Base-by-base conservation (phyloP, 2,329 filamentous ascomycete genomes). In the Sphaerulina musiva region DNA sequence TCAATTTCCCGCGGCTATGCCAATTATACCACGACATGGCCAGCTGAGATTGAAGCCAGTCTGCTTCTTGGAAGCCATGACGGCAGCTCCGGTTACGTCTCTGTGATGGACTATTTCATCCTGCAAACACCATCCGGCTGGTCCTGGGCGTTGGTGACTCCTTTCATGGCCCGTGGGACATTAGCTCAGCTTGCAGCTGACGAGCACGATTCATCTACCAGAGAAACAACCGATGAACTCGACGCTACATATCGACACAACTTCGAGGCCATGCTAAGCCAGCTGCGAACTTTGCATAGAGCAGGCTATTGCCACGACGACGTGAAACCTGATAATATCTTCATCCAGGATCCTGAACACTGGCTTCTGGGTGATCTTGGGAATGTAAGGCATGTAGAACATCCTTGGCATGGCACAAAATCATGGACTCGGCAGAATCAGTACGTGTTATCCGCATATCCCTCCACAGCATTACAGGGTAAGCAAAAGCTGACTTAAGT, bases 291-390 rank as follows among this genome's bases (percentile, higher is more conserved):
- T 1, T 58, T 72, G 3, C 70, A 73, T 47, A 31, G 31, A 6
- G 55, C 55, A 10, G 67, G 68, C 11, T 67, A 64, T 40, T 72
- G 70, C 55, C 70, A 72, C 51, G 67, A 72, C 57, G 70, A 73
- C 41, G 56, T 72, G 43, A 72, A 72, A 53, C 64, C 66, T 0
- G 57, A 58, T 47, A 72, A 72, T 41, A 62, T 72, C 34, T 69
- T 70, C 32, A 51, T 68, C 6, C 39, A 57, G 45, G 55, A 60
- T 8, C 34, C 56, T 4, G 46, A 53, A 2, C 51, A 63, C 23
- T 71, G 67, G 68, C 49, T 69, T 6, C 54, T 71, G 1, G 70
- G 66, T 32, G 70, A 72, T 46, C 59, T 72, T 6, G 69, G 70
- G 2, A 71, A 70, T 23, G 57, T 70, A 6, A 63, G 69, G 11